Percentiles rank a stretch among this genome's conserved stretches.
phyloP scores from a whole-genome alignment of 176 grass and related monocot species.

The Eragrostis nindensis region DNA sequence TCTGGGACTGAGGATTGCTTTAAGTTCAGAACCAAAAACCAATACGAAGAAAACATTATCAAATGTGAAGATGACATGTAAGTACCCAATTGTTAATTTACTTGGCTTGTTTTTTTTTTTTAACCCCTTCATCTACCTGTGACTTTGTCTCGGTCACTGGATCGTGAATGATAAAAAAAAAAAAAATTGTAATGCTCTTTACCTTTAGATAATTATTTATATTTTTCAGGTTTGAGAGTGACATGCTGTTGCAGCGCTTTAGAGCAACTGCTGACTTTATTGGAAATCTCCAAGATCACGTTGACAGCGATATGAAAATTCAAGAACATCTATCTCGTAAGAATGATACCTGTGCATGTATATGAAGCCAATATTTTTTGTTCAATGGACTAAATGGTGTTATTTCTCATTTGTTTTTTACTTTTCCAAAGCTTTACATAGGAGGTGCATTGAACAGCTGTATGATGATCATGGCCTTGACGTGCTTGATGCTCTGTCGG shows the following conservation, averaged over 20 bases:
- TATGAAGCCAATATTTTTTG: neutral
- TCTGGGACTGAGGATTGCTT: constrained; percentile 32
- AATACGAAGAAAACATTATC: constrained; percentile 42
- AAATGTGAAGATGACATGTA: constrained; percentile 53
- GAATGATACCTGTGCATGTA: neutral
- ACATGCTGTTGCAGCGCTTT: constrained; percentile 46
- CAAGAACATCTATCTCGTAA: constrained; percentile 52
- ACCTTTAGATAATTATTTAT: neutral
- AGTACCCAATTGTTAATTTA: constrained; percentile 12
- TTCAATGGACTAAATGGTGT: constrained; percentile 15
- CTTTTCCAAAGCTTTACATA: constrained; percentile 46
- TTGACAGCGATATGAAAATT: constrained; percentile 13
- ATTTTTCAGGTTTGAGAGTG: constrained; percentile 52
- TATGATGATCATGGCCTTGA: constrained; percentile 48
- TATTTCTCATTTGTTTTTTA: neutral
- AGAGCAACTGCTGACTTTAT: constrained; percentile 33
- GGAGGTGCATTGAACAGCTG: constrained; percentile 58
- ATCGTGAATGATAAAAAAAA: neutral
- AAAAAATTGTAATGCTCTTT: no score
- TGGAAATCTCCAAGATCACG: constrained; percentile 29
- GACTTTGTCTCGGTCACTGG: neutral
- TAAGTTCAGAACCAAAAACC: constrained; percentile 34
- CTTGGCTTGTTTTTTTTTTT: neutral
- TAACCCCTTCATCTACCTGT: neutral
- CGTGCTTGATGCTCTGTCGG: constrained; percentile 37